Percentiles rank a stretch among this genome's conserved stretches.
Conservation (phyloP, 2,329 filamentous ascomycete genomes). For the Ophiocordyceps australis region DNA sequence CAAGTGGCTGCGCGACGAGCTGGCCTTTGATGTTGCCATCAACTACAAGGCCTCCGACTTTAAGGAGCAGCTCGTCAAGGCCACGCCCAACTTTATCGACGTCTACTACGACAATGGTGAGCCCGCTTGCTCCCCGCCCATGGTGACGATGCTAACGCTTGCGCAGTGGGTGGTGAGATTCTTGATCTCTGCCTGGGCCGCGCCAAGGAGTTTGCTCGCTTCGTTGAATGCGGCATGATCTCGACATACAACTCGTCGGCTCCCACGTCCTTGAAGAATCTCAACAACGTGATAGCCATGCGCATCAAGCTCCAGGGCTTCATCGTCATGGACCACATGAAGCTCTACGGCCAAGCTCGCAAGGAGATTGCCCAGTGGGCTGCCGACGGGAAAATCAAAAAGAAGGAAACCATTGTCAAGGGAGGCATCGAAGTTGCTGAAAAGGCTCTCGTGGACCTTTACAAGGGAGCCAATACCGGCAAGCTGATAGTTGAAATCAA, state of each 20-base stretch:
- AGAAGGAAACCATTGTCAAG: slow-evolving; percentile 51
- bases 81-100: slow-evolving; percentile 41
- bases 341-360: slow-evolving; percentile 37
- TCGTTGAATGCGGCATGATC: slow-evolving; percentile 56
- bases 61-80: slow-evolving; percentile 36
- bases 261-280: slow-evolving; percentile 36
- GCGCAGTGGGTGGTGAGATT: slow-evolving; percentile 47
- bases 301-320: slow-evolving; percentile 51
- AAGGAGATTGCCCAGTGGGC: slow-evolving; percentile 49
- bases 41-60: slow-evolving; percentile 54
- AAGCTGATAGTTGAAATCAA: slow-evolving; percentile 41
- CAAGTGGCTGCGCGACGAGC: slow-evolving; percentile 40
- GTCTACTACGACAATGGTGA: slow-evolving; percentile 52
- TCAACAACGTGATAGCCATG: slow-evolving; percentile 31
- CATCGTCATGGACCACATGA: slow-evolving; percentile 50
- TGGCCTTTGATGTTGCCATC: slow-evolving; percentile 49
- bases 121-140: slow-evolving; percentile 1
- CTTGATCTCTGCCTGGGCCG: slow-evolving; percentile 45
- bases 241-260: slow-evolving; percentile 46
- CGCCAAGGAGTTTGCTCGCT: slow-evolving; percentile 43
- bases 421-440: slow-evolving; percentile 51
- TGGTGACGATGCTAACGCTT: neutral
- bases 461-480: slow-evolving; percentile 52
- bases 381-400: slow-evolving; percentile 52
- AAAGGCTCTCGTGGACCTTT: slow-evolving; percentile 43